Base-by-base conservation (phyloP, 441 rosid genomes). In the Theobroma grandiflorum region DNA sequence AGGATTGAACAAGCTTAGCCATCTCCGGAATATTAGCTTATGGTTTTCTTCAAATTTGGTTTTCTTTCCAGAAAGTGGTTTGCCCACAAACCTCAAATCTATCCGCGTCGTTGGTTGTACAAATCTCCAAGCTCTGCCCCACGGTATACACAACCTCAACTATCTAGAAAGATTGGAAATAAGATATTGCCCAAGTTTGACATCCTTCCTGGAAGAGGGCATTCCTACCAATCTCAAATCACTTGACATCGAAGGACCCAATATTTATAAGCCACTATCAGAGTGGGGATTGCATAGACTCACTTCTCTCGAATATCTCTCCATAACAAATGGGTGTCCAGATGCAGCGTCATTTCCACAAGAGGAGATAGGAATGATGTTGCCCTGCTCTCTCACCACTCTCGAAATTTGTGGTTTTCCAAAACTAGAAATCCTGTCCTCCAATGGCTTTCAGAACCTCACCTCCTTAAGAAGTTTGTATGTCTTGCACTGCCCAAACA, bases 201-300 rank as follows among this genome's bases (percentile, higher is more conserved):
- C 42, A 20, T 74, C 74, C 16, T 66, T 80, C 8, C 79, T 63
- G 2, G 66, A 74, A 3, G 53, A 12, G n/a, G 61, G 67, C 15
- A 52, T 63, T 14, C 22, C 15, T 0, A 61, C 69, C 1, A 63
- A 57, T 33, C 77, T 75, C 22, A 69, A 6, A 62, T 16, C 7
- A 2, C 38, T 81, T 12, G 20, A 9, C n/a, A 20, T 78, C 5
- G 11, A 11, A 1, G 31, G 31, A 12, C 83, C 84, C 45, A 18
- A 22, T 7, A 84, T 49, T 49, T 81, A 82, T 26, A 64, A 40
- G 15, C 76, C 50, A 50, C 81, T 86, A 11, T 80, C 87, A 0
- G 57, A 50, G 52, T 58, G 53, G 37, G 66, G 31, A 26, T 26
- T 85, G 83, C 62, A 77, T 22, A 31, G 55, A 18, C 80, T 86